Evolutionary conservation across 495 filamentous ascomycete genomes (phyloP).

Genomic region (Melanomma pulvis-pyrius): DNA sequence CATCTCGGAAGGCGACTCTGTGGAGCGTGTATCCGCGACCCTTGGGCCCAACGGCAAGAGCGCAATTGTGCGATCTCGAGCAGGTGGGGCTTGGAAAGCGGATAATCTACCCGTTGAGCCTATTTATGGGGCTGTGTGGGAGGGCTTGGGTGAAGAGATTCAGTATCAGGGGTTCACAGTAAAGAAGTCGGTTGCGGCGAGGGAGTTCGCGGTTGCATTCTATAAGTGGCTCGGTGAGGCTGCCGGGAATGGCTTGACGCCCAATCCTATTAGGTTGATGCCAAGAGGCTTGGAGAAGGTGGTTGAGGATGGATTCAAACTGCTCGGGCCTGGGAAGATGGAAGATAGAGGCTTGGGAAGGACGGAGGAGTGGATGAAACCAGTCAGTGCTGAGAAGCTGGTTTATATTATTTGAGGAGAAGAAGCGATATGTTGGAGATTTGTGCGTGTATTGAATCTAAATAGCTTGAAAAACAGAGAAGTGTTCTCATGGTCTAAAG

Average conservation of each 20-base stretch:
- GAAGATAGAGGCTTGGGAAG: conserved; percentile 27
- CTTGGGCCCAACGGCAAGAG: conserved; percentile 27
- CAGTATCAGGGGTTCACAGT: conserved; percentile 38
- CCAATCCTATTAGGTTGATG: conserved; percentile 47
- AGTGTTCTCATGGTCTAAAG: too few species aligned
- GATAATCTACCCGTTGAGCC: conserved; percentile 38
- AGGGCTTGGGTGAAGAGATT: conserved; percentile 48
- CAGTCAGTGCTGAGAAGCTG: conserved; percentile 41
- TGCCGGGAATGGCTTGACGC: conserved; percentile 29
- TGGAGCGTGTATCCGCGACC: conserved; percentile 14
- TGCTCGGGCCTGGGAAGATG: conserved; percentile 43
- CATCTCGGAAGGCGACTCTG: conserved; percentile 47
- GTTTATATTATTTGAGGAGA: conserved; percentile 24
- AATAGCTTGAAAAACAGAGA: too few species aligned
- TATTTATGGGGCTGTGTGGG: conserved; percentile 51
- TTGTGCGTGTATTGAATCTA: background rate
- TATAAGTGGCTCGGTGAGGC: conserved; percentile 41
- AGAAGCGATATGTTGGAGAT: background rate
- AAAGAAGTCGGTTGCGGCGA: conserved; percentile 27
- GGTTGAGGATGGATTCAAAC: conserved; percentile 45
- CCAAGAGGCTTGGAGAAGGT: conserved; percentile 47
- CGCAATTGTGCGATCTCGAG: conserved; percentile 44
- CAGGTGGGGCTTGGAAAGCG: conserved; percentile 40
- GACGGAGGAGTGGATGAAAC: conserved; percentile 47
- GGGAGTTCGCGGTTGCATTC: conserved; percentile 45